These are phyloP conservation scores for Irpex sp. DNA, from an alignment of 1,284 basidiomycete species.

Conservation along the genomic window DNA sequence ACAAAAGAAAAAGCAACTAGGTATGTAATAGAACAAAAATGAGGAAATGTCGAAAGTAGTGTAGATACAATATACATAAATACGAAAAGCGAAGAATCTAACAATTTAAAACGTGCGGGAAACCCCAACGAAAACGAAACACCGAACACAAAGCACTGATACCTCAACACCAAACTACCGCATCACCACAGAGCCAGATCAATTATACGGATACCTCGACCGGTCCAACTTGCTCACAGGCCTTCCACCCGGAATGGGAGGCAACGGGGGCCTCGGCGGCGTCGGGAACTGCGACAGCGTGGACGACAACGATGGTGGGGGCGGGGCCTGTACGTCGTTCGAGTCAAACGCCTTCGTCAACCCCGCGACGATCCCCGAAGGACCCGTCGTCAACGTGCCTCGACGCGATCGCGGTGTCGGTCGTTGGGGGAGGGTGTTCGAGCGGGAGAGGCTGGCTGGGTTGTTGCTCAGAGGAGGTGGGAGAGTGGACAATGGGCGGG, in stretches of 20 bases:
- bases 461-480: neutral
- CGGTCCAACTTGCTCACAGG: conserved; percentile 31
- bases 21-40: neutral
- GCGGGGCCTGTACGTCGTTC: neutral
- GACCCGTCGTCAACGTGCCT: neutral
- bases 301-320: conserved; percentile 12
- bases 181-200: conserved; percentile 2
- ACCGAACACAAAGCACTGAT: too few species aligned
- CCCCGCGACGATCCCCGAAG: conserved; percentile 1
- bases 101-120: too few species aligned
- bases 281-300: conserved; percentile 32
- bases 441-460: conserved; percentile 1
- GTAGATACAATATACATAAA: too few species aligned
- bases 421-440: conserved; percentile 7
- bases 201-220: conserved; percentile 32
- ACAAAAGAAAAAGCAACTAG: neutral
- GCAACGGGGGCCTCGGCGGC: conserved; percentile 34
- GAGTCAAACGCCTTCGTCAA: conserved; percentile 4
- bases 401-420: conserved; percentile 7
- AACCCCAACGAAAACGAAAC: too few species aligned
- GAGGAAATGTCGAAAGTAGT: neutral
- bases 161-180: too few species aligned
- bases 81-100: too few species aligned
- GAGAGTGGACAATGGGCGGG: neutral
- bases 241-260: conserved; percentile 21